phyloP scores from a whole-genome alignment of 129 eudicot genomes.

The Calendula officinalis region DNA sequence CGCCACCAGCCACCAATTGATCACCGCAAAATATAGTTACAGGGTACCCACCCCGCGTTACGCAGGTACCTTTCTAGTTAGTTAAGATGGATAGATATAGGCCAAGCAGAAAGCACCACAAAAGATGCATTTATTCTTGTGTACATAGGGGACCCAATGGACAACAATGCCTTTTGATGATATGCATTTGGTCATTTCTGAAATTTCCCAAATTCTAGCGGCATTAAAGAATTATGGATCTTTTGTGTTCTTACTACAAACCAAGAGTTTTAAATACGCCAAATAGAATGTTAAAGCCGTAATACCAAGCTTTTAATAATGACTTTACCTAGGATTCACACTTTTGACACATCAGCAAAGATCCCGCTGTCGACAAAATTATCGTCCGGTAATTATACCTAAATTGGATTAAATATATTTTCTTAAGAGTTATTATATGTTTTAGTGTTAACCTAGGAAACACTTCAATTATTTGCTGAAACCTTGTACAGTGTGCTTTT shows the following conservation, averaged over 20 bases:
- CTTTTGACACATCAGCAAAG: constrained; percentile 13
- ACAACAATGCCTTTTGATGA: constrained; percentile 32
- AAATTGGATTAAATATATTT: background rate
- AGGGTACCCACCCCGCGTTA: no score
- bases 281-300: background rate
- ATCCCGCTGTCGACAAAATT: background rate
- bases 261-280: constrained; percentile 19
- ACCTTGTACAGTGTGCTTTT: background rate
- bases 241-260: constrained; percentile 1
- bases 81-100: constrained; percentile 1
- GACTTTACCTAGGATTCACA: constrained; percentile 8
- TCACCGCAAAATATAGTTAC: no score
- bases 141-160: constrained; percentile 27
- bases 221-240: constrained; percentile 13
- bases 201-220: constrained; percentile 3
- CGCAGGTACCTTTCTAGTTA: no score
- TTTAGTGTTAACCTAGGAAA: constrained; percentile 21
- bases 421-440: constrained; percentile 1
- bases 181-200: constrained; percentile 33
- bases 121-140: constrained; percentile 24
- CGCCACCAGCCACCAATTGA: no score
- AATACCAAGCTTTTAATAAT: constrained; percentile 20
- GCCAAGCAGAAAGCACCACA: constrained; percentile 25
- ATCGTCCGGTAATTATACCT: background rate
- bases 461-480: constrained; percentile 3